Evolutionary conservation across 176 grass and related monocot species (phyloP).

Genomic region (Carex parvula): DNA sequence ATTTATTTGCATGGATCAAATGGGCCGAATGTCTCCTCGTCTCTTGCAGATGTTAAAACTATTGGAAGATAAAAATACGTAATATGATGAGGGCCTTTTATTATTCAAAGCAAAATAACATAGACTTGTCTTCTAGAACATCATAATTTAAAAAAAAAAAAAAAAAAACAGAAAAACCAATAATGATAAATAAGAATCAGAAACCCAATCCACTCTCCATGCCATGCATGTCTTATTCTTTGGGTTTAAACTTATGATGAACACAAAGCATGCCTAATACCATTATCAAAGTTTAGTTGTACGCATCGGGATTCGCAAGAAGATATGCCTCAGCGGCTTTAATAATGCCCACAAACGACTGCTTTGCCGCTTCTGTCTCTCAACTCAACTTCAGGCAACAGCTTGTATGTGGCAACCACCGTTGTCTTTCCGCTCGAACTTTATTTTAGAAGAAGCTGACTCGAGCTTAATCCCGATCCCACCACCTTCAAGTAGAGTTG

Average conservation of each 20-base stretch:
- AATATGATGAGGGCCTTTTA: background rate
- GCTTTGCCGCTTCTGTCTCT: conserved; percentile 45
- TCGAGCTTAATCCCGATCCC: conserved; percentile 45
- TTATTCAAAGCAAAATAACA: background rate
- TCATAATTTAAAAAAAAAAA: too few relatives aligned
- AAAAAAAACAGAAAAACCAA: background rate
- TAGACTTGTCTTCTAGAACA: background rate
- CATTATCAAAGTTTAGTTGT: conserved; percentile 35
- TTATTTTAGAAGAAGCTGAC: conserved; percentile 42
- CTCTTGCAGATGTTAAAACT: background rate
- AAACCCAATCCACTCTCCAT: background rate
- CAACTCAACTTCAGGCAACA: conserved; percentile 38
- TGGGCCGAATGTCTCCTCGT: background rate
- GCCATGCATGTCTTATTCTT: background rate
- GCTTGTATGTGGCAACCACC: conserved; percentile 39
- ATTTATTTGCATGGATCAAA: background rate
- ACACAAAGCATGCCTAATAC: background rate
- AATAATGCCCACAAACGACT: conserved; percentile 29
- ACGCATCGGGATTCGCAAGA: conserved; percentile 49
- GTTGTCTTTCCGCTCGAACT: conserved; percentile 41
- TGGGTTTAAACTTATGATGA: background rate
- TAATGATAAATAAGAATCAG: background rate
- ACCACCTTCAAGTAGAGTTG: conserved; percentile 53
- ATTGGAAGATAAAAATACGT: background rate
- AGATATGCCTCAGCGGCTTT: conserved; percentile 58